Evolutionary conservation across 306 rosid species (phyloP).

Genomic region (Prunus kanzakura): DNA sequence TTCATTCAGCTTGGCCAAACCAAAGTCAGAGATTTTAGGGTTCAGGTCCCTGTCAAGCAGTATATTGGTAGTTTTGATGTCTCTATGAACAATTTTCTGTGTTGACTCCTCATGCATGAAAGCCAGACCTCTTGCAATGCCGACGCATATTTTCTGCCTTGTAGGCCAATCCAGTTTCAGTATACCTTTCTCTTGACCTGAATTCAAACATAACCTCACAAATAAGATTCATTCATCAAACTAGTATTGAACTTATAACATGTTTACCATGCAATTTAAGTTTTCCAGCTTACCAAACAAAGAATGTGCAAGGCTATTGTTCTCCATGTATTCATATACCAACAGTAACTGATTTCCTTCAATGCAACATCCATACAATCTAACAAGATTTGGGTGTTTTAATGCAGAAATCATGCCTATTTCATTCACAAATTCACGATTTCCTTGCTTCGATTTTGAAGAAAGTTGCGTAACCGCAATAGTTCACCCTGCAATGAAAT

Average conservation of each 20-base stretch:
- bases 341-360: slow-evolving; percentile 20
- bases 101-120: slow-evolving; percentile 62
- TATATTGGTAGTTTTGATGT: slow-evolving; percentile 54
- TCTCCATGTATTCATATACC: slow-evolving; percentile 22
- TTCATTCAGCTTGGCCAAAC: slow-evolving; percentile 65
- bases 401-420: slow-evolving; percentile 23
- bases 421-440: slow-evolving; percentile 10
- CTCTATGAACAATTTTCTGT: slow-evolving; percentile 63
- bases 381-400: slow-evolving; percentile 10
- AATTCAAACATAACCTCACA: not conserved
- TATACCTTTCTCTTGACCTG: not conserved
- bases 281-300: slow-evolving; percentile 14
- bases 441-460: slow-evolving; percentile 13
- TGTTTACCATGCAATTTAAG: not conserved
- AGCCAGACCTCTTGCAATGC: slow-evolving; percentile 61
- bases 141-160: slow-evolving; percentile 57
- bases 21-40: slow-evolving; percentile 70
- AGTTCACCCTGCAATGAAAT: slow-evolving; percentile 7
- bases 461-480: slow-evolving; percentile 21
- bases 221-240: not conserved
- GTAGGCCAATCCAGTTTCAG: slow-evolving; percentile 19
- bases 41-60: slow-evolving; percentile 51
- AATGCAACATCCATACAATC: slow-evolving; percentile 1
- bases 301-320: slow-evolving; percentile 17
- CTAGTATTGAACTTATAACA: not conserved